Evolutionary conservation across 495 filamentous ascomycete species (phyloP).

Genomic region (Hypoxylon intermedium): DNA sequence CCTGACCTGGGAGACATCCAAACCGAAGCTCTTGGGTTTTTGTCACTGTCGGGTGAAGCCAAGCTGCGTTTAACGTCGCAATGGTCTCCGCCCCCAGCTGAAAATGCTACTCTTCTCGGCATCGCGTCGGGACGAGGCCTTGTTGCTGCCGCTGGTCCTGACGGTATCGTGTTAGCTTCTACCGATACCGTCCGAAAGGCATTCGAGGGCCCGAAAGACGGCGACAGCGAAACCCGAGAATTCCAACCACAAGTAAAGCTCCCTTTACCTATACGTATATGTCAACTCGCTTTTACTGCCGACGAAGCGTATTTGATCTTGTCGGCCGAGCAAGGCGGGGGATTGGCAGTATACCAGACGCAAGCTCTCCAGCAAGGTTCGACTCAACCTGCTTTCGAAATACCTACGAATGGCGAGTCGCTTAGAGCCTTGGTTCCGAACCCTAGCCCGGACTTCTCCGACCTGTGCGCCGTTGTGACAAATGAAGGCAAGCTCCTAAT

Average conservation of each 20-base stretch:
- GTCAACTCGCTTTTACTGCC: conserved; percentile 87
- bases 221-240: conserved; percentile 67
- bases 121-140: conserved; percentile 82
- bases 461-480: conserved; percentile 80
- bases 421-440: conserved; percentile 83
- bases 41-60: conserved; percentile 76
- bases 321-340: conserved; percentile 80
- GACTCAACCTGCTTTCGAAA: conserved; percentile 70
- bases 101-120: conserved; percentile 83
- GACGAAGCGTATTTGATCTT: conserved; percentile 85
- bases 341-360: conserved; percentile 82
- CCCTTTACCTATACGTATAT: conserved; percentile 74
- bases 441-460: conserved; percentile 68
- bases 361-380: conserved; percentile 67
- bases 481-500: conserved; percentile 80
- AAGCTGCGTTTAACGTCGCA: conserved; percentile 81
- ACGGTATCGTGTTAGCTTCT: conserved; percentile 74
- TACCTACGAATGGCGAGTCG: conserved; percentile 75
- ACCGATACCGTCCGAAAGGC: conserved; percentile 81
- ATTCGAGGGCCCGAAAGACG: conserved; percentile 65
- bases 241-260: conserved; percentile 80
- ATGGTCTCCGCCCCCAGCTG: conserved; percentile 80
- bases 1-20: conserved; percentile 65
- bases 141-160: conserved; percentile 85
- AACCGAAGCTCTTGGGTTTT: conserved; percentile 83